These are phyloP conservation scores for Tricholoma furcatifolium DNA, from an alignment of 768 basidiomycete species.

Conservation along the genomic window DNA sequence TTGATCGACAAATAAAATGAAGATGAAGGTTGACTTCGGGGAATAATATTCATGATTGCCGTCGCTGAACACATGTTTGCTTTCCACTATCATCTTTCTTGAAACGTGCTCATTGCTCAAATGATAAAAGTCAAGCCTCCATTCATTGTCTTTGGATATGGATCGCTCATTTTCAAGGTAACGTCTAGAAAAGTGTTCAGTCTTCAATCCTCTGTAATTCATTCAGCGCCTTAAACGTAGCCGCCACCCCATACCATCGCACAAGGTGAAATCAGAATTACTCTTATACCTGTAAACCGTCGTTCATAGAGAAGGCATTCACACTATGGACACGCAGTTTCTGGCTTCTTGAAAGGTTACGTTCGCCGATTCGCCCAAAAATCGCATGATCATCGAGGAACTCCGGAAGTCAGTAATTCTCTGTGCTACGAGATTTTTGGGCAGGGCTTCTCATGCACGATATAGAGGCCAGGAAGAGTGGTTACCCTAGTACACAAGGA, in stretches of 20 bases:
- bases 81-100: too few species aligned
- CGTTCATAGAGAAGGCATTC: too few species aligned
- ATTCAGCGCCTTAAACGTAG: slow-evolving; percentile 33
- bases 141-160: slow-evolving; percentile 89
- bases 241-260: slow-evolving; percentile 78
- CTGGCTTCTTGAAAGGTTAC: slow-evolving; percentile 89
- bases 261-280: slow-evolving; percentile 48
- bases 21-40: too few species aligned
- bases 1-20: too few species aligned
- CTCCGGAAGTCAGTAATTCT: slow-evolving; percentile 58
- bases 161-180: slow-evolving; percentile 92
- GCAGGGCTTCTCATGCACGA: not conserved
- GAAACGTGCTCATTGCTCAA: not conserved
- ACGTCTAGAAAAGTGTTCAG: not conserved
- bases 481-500: slow-evolving; percentile 87
- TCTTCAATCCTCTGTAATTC: too few species aligned
- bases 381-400: slow-evolving; percentile 92
- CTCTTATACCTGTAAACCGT: not conserved
- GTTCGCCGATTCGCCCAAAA: slow-evolving; percentile 88
- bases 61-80: too few species aligned
- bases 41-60: too few species aligned
- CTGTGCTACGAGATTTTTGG: not conserved
- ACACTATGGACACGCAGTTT: slow-evolving; percentile 34
- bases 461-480: slow-evolving; percentile 79
- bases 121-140: slow-evolving; percentile 14